Base-by-base conservation (phyloP, 208 protist genomes). In the Leishmania martiniquensis region DNA sequence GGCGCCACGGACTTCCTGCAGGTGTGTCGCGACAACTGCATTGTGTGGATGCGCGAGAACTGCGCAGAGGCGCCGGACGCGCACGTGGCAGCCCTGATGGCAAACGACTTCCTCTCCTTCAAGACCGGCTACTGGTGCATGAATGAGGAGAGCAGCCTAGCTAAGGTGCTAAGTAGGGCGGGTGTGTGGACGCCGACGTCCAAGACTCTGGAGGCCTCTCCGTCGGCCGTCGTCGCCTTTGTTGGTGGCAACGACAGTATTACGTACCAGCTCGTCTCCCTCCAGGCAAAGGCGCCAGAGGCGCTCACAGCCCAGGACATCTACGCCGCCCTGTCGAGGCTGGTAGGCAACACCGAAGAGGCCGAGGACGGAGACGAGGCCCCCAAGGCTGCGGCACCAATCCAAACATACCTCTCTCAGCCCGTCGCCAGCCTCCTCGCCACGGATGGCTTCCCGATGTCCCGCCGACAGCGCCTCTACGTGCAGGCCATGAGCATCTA, bases 111-210 rank as follows among this genome's bases (percentile, higher is more conserved):
- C 80, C 78, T 85, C 49, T 89, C 86, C 66, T 94, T 94, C 81
- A 62, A 81, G 67, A 90, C 89, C 4, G 89, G 86, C 62, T 95
- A 95, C 80, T 67, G 93, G 37, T 96, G 94, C 81, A 83, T 95
- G 63, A 69, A 89, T 59, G 76, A 85, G 60, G 85, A 95, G 74
- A 32, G 68, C 3, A 57, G 39, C 1, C 81, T 91, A 47, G 74
- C 60, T 51, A 47, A 55, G 15, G 80, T 45, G 20, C 72, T 92
- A 51, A 77, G 68, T 12, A 77, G 66, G 65, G 63, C 54, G 7
- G 78, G 78, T 37, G 72, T 68, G 55, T 82, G 78, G 78, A 82
- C 78, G 62, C 51, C 78, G 44, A 77, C 78, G 2, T 73, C 78
- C 22, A 72, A 82, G 55, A 7, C 39, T 54, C 4, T 82, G 17